These are phyloP conservation scores for Rhizodiscina lignyota DNA, from an alignment of 495 filamentous ascomycete genomes.

Conservation along the genomic window DNA sequence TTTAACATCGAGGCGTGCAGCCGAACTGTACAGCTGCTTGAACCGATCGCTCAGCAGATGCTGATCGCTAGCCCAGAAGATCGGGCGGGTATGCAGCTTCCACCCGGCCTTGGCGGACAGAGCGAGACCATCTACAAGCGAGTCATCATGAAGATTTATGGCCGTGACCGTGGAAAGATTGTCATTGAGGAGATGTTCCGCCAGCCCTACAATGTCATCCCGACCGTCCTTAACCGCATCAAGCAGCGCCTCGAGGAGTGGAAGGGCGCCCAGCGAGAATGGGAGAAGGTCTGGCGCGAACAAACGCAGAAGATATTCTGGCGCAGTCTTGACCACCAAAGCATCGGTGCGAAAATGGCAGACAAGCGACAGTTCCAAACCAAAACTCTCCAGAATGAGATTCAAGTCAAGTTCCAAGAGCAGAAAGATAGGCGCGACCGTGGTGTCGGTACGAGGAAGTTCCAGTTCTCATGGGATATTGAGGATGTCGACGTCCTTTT, in stretches of 20 bases:
- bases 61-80: slow-evolving; percentile 55
- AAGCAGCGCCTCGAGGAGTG: slow-evolving; percentile 94
- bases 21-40: slow-evolving; percentile 85
- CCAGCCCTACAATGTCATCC: slow-evolving; percentile 66
- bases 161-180: slow-evolving; percentile 59
- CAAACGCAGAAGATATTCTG: slow-evolving; percentile 87
- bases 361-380: slow-evolving; percentile 83
- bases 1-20: slow-evolving; percentile 90
- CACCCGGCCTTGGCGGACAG: slow-evolving; percentile 72
- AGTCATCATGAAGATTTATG: slow-evolving; percentile 97
- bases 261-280: slow-evolving; percentile 90
- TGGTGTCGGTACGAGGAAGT: slow-evolving; percentile 37
- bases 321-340: slow-evolving; percentile 90
- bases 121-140: slow-evolving; percentile 93
- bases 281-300: slow-evolving; percentile 96
- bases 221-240: slow-evolving; percentile 67
- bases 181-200: slow-evolving; percentile 72
- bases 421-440: slow-evolving; percentile 49
- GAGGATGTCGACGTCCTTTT: slow-evolving; percentile 62
- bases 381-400: slow-evolving; percentile 71
- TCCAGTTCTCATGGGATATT: slow-evolving; percentile 55
- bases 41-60: slow-evolving; percentile 84
- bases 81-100: slow-evolving; percentile 54
- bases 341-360: slow-evolving; percentile 59
- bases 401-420: slow-evolving; percentile 77